These are phyloP conservation scores for Plasmodium gonderi DNA, from an alignment of 169 alveolate genomes.

Conservation along the genomic window DNA sequence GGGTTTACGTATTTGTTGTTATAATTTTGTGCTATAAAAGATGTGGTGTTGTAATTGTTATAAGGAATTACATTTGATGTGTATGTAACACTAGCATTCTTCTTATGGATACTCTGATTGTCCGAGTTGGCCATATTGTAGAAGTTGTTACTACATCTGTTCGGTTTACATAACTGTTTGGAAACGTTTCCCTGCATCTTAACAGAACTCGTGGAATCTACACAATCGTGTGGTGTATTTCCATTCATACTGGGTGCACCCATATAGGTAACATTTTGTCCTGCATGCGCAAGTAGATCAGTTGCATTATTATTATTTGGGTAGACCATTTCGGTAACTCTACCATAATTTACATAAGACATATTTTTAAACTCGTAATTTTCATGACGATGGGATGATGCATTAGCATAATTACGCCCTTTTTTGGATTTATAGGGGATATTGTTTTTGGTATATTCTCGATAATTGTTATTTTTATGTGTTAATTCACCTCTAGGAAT, in stretches of 20 bases:
- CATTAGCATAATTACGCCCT: not conserved
- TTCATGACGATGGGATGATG: not conserved
- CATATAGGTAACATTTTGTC: not conserved
- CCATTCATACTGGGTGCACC: not conserved
- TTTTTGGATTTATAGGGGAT: not conserved
- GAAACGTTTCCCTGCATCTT: too few species aligned
- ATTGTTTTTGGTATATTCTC: not conserved
- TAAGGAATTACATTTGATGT: not conserved
- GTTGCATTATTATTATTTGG: not conserved
- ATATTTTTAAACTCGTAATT: constrained; percentile 26
- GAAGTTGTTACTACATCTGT: too few species aligned
- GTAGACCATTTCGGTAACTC: not conserved
- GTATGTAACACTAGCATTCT: not conserved
- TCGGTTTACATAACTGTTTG: too few species aligned
- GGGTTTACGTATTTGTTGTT: not conserved
- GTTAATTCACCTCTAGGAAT: not conserved
- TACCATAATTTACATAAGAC: constrained; percentile 4
- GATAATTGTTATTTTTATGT: not conserved
- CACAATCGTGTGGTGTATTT: not conserved
- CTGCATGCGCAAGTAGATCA: not conserved
- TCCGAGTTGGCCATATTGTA: not conserved
- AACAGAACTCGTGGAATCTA: too few species aligned
- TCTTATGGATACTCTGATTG: not conserved
- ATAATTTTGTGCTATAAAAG: not conserved
- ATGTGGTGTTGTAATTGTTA: too few species aligned